Percentiles rank a stretch among this genome's conserved stretches.
phyloP scores from a whole-genome alignment of 805 yeast species.

The Wickerhamomyces canadensis region DNA sequence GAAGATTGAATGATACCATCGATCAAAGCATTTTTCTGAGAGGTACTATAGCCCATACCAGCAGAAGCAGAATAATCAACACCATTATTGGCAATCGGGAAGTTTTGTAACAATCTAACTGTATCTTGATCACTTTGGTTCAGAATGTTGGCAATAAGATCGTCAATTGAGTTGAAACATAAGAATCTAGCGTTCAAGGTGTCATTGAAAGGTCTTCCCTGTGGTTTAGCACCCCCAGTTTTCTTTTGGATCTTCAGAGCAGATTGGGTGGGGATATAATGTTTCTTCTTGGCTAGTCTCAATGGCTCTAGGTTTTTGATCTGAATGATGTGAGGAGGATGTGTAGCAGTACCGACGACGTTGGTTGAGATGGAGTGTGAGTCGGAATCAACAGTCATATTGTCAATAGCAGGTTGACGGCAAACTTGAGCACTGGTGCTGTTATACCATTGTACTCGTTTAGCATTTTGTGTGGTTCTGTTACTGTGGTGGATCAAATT shows the following conservation, averaged over 20 bases:
- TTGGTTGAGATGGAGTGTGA: constrained; percentile 2
- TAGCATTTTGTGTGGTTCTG: no score
- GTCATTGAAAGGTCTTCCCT: constrained; percentile 26
- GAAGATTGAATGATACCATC: constrained; percentile 5
- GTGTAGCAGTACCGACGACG: neutral
- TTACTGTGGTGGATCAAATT: neutral
- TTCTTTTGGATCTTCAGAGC: constrained; percentile 8
- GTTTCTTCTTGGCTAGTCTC: constrained; percentile 24
- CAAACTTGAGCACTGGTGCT: no score
- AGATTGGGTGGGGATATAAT: constrained; percentile 10
- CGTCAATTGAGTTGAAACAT: constrained; percentile 20
- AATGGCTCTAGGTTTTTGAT: constrained; percentile 18
- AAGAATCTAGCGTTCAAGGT: constrained; percentile 22
- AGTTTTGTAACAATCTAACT: constrained; percentile 6
- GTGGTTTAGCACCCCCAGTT: constrained; percentile 9
- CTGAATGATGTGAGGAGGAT: constrained; percentile 20
- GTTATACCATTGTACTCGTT: no score
- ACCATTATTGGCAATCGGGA: neutral
- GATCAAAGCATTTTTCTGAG: neutral
- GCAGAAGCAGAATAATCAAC: no score
- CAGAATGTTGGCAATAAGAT: constrained; percentile 16
- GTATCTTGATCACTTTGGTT: constrained; percentile 8
- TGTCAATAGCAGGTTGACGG: no score
- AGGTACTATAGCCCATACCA: no score
- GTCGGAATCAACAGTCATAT: neutral